Evolutionary conservation across 352 stramenopile species (phyloP).

Genomic region (Phytophthora aleatoria): DNA sequence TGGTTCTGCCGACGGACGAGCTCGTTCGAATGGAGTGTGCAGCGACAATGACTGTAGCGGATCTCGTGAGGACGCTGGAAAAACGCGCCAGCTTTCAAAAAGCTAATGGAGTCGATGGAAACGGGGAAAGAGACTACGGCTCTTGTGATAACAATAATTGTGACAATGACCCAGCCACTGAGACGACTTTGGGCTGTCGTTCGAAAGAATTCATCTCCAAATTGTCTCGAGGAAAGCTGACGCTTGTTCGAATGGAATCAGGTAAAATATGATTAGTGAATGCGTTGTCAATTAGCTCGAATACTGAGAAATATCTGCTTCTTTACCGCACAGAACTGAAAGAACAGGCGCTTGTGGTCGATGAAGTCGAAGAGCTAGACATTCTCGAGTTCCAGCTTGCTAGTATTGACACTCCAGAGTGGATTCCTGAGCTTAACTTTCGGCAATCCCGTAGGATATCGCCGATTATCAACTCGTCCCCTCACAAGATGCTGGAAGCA

Average conservation of each 20-base stretch:
- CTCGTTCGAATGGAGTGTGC: conserved; percentile 41
- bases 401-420: conserved; percentile 1
- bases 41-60: conserved; percentile 31
- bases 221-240: conserved; percentile 14
- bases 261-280: conserved; percentile 7
- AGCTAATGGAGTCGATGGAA: conserved; percentile 12
- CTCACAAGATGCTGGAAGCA: conserved; percentile 14
- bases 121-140: background rate
- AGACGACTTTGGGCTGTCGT: conserved; percentile 12
- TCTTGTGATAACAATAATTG: conserved; percentile 24
- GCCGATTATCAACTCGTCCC: background rate
- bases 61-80: conserved; percentile 22
- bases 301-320: conserved; percentile 2
- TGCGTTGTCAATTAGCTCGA: background rate
- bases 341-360: conserved; percentile 8
- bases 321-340: conserved; percentile 22
- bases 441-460: conserved; percentile 10
- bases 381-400: conserved; percentile 39
- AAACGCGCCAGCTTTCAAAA: conserved; percentile 19
- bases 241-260: conserved; percentile 27
- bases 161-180: conserved; percentile 17
- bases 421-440: conserved; percentile 3
- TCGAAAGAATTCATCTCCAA: conserved; percentile 9
- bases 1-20: conserved; percentile 43
- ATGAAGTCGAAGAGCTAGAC: conserved; percentile 36